A percentile compares a stretch with the other conserved stretches of the same genome.
Evolutionary conservation across 1,284 basidiomycete species (phyloP).

Genomic region (Tilletia indica): DNA sequence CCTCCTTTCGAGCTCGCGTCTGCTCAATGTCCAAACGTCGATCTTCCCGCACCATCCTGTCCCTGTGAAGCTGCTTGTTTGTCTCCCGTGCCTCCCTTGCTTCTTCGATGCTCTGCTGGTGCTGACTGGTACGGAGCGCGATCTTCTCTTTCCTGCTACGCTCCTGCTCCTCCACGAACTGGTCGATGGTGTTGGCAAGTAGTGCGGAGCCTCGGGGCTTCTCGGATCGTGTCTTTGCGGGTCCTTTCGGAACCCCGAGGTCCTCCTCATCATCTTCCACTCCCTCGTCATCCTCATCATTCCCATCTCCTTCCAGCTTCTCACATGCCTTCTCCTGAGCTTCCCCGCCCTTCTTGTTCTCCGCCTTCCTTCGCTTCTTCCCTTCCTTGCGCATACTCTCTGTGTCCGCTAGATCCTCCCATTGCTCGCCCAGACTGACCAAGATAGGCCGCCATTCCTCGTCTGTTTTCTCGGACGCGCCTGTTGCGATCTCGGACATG

Average conservation of each 20-base stretch:
- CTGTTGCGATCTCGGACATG: neutral
- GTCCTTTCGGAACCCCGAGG: no score
- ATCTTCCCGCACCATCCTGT: neutral
- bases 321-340: no score
- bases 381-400: no score
- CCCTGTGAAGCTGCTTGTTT: neutral
- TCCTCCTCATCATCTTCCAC: no score
- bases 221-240: no score
- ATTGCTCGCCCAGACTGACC: neutral
- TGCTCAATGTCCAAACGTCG: neutral
- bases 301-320: no score
- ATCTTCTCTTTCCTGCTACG: neutral
- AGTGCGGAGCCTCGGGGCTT: no score
- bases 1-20: neutral
- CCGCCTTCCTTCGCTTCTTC: no score
- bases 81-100: neutral
- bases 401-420: no score
- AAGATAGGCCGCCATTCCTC: neutral
- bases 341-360: no score
- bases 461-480: neutral
- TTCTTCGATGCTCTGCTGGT: neutral
- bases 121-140: neutral
- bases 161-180: neutral
- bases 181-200: neutral
- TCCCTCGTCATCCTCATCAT: no score